Evolutionary conservation across 345 rosid species (phyloP).

Genomic region (Eucalyptus tenuipes): DNA sequence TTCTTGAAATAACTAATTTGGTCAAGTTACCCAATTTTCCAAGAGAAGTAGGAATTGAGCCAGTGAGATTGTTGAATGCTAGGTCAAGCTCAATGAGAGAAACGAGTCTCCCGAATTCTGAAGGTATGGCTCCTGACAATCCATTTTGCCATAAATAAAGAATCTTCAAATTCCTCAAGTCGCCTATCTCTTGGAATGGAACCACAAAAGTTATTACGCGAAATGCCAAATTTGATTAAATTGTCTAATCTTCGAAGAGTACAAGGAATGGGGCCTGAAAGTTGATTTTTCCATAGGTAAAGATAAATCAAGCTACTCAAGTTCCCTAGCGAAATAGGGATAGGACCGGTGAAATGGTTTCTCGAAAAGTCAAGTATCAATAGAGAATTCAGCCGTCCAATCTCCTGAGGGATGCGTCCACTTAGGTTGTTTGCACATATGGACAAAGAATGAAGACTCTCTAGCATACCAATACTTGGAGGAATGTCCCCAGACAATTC

Average conservation of each 20-base stretch:
- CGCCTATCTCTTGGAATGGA: neutral
- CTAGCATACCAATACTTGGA: neutral
- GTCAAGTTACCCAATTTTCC: too few species aligned
- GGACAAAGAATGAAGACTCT: neutral
- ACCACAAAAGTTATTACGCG: accelerated
- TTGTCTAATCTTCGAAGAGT: neutral
- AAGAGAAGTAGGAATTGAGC: too few species aligned
- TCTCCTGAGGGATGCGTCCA: accelerated
- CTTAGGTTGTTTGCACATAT: neutral
- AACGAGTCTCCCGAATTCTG: neutral
- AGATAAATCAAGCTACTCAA: neutral
- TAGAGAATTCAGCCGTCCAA: accelerated
- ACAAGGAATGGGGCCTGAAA: accelerated
- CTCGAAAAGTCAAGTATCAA: accelerated
- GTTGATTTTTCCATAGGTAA: neutral
- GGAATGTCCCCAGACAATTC: neutral
- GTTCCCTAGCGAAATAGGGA: neutral
- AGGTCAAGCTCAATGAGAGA: too few species aligned
- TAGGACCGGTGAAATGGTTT: accelerated
- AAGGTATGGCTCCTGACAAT: neutral
- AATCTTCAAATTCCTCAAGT: neutral
- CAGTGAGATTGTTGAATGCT: too few species aligned
- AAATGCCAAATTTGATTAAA: neutral
- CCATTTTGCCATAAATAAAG: neutral
- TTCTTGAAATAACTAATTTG: too few species aligned